phyloP scores from a whole-genome alignment of 73 alveolate species.

The Stentor roeselii region DNA sequence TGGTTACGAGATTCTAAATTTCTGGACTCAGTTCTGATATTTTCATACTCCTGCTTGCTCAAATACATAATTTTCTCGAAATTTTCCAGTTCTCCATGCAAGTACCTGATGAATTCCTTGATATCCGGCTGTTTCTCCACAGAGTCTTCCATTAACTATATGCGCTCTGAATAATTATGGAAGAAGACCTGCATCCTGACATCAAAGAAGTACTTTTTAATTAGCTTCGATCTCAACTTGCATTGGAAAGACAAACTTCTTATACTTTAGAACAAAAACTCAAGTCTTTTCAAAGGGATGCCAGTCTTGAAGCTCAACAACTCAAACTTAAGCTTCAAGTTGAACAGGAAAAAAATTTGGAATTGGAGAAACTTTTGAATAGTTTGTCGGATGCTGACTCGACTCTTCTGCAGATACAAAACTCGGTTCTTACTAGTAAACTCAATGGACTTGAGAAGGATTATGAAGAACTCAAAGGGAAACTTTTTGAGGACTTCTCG shows the following conservation, averaged over 20 bases:
- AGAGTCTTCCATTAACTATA: background rate
- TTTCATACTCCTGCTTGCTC: constrained; percentile 11
- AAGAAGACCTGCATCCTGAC: constrained; percentile 16
- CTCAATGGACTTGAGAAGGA: background rate
- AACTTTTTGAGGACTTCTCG: background rate
- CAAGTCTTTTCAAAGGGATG: background rate
- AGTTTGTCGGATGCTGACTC: background rate
- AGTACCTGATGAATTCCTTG: background rate
- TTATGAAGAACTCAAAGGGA: background rate
- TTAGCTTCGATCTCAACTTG: constrained; percentile 16
- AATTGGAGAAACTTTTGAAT: background rate
- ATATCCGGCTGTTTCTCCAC: background rate
- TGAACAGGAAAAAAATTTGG: constrained; percentile 3
- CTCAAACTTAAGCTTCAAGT: background rate
- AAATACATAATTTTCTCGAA: background rate
- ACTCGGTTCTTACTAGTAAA: background rate
- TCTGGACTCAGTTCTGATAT: constrained; percentile 54
- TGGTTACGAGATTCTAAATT: constrained; percentile 56
- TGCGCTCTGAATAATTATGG: too few species aligned
- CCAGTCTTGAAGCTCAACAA: background rate
- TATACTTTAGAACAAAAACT: background rate
- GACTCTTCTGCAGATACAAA: background rate
- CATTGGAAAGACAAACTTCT: background rate
- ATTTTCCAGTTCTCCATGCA: background rate
- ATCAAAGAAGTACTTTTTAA: background rate